These are phyloP conservation scores for Solanum sitiens DNA, from an alignment of 257 asterid species.

Conservation along the genomic window DNA sequence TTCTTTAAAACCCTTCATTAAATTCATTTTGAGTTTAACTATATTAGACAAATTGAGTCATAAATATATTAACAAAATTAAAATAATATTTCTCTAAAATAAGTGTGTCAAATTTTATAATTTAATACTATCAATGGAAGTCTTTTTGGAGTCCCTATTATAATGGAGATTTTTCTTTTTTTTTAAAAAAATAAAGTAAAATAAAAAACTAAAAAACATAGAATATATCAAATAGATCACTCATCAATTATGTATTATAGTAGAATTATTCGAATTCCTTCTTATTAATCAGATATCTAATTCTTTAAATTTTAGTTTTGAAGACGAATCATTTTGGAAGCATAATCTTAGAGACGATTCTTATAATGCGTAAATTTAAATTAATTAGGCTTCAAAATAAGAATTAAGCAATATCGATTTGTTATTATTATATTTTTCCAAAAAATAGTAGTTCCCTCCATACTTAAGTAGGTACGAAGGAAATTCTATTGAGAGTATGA, in stretches of 20 bases:
- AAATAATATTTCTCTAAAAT: not conserved
- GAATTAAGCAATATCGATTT: too few relatives aligned
- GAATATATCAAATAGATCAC: not conserved
- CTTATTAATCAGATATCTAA: too few relatives aligned
- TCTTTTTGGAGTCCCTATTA: not conserved
- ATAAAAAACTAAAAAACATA: not conserved
- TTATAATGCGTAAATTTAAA: too few relatives aligned
- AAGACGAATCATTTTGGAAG: too few relatives aligned
- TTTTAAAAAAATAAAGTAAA: not conserved
- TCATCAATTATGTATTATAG: not conserved
- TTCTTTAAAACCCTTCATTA: not conserved
- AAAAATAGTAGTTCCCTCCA: too few relatives aligned
- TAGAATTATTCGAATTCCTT: too few relatives aligned
- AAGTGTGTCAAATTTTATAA: not conserved
- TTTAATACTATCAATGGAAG: not conserved
- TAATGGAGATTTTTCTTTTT: too few relatives aligned
- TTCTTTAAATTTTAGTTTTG: too few relatives aligned
- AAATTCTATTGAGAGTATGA: too few relatives aligned
- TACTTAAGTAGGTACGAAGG: too few relatives aligned
- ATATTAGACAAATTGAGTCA: not conserved
- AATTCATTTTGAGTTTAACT: not conserved
- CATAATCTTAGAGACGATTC: too few relatives aligned
- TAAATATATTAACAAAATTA: not conserved
- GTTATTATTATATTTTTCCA: too few relatives aligned
- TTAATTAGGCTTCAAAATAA: fast-evolving